Conservation (phyloP, 2,329 filamentous ascomycete species). For the Alternaria panax region DNA sequence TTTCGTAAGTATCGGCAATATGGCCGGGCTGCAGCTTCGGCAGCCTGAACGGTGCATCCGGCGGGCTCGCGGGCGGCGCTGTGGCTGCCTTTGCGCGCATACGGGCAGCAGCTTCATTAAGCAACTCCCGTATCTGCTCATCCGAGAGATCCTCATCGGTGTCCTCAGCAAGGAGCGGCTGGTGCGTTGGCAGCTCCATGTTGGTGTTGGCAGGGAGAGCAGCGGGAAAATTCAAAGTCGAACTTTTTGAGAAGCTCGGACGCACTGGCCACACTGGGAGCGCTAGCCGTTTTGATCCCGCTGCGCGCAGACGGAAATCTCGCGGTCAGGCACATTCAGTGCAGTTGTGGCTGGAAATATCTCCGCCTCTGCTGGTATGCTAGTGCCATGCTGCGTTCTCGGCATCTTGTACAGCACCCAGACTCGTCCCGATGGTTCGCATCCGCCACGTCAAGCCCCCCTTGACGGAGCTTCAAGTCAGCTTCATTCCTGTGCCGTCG, state of each 20-base stretch:
- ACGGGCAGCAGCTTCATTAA: constrained; percentile 68
- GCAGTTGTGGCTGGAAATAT: background rate
- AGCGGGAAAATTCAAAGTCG: constrained; percentile 31
- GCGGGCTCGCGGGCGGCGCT: constrained; percentile 32
- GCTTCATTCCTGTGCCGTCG: constrained; percentile 32
- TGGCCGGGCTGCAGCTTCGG: constrained; percentile 59
- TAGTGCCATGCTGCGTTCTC: background rate
- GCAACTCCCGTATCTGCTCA: constrained; percentile 68
- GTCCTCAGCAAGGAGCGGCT: constrained; percentile 41
- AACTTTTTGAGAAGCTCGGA: constrained; percentile 32
- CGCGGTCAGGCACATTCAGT: background rate
- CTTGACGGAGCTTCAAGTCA: constrained; percentile 13
- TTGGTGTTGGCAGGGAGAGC: constrained; percentile 35
- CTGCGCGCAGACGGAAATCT: background rate
- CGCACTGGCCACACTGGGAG: constrained; percentile 34
- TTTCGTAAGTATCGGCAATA: constrained; percentile 63
- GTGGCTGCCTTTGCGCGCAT: constrained; percentile 55
- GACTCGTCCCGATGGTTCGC: background rate
- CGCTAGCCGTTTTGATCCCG: constrained; percentile 11
- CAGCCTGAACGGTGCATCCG: constrained; percentile 53
- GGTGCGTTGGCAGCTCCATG: constrained; percentile 50
- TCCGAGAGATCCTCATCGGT: constrained; percentile 63
- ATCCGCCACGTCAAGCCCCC: constrained; percentile 21
- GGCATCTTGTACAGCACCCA: background rate
- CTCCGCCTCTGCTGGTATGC: background rate